Evolutionary conservation across 805 yeast genomes (phyloP), one percentile per base, ranked within the genome.

Genomic region (Kuraishia capsulata): DNA sequence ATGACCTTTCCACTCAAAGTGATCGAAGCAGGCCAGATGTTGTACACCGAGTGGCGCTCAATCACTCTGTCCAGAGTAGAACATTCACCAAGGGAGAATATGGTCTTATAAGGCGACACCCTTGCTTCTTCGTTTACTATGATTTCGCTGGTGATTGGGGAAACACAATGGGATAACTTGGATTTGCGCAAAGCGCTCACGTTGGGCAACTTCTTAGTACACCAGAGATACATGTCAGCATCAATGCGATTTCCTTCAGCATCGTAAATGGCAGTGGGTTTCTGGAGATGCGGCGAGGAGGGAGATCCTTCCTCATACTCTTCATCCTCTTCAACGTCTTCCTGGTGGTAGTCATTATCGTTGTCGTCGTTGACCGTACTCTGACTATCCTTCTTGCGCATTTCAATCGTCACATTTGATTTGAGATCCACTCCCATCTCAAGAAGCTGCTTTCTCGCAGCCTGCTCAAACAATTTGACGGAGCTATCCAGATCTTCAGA

Each of bases 71-170:
- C 40, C 9, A 42, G 29, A 20, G 34, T 40, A n/a, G 38, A 36
- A 19, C 37, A 33, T 30, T 42, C 45, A 11, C 45, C 45, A 20
- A 42, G 30, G 13, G 43, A 24, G 20, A 36, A 42, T 21, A 42
- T 13, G 20, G 19, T 39, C 1, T 20, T 5, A 20, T 33, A 28
- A 3, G 33, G 35, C 5, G 37, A 4, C 3, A 39, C 19, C 36
- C 21, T 32, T 4, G 32, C 25, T 11, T 24, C 23, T 17, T 17
- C 35, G 35, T 42, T 36, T 19, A 42, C 43, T 6, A 42, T 13
- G 8, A 39, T 30, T 20, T 39, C 42, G 5, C 31, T 28, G 2
- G 40, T 40, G 3, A 33, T 29, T n/a, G 45, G 42, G 3, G 40
- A 37, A 9, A 42, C 30, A 6, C 35, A 33, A 4, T 31, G 21